Base-by-base conservation (phyloP, 768 basidiomycete genomes). In the Aureoboletus auriporus region DNA sequence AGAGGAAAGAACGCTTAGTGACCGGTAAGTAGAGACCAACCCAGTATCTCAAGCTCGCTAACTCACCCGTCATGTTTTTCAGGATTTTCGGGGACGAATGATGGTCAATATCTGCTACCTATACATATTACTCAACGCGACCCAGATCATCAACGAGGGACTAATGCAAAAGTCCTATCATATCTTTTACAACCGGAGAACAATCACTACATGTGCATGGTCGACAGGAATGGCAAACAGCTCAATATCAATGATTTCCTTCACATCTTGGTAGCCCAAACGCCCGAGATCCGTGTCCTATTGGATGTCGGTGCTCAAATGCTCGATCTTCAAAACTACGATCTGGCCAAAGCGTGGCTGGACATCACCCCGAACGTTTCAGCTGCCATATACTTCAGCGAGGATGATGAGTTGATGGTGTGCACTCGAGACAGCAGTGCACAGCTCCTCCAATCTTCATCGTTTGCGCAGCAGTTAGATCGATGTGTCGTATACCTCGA, bases 261-360 rank as follows among this genome's bases (percentile, higher is more conserved):
- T 13, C 23, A 51, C 5, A 50, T 60, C n/a, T 11, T 79, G 8
- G 61, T 66, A 2, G 14, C 49, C 1, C 66, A 72, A 35, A 38
- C 42, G 0, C 71, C 71, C 3, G 55, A 63, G 16, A 64, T 79
- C 13, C 65, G 66, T 10, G 76, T 79, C 9, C 55, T 80, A 6
- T 57, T 80, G 12, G 78, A 80, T 43, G 76, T 80, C 17, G 79
- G 78, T 0, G 79, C 78, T 0, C 78, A 80, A 51, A 73, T 81
- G 61, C 60, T 81, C 12, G 77, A 79, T 31, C 55, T 76, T 44
- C 61, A 65, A 13, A 80, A 76, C 51, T 33, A 53, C 1, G 60
- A 73, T 12, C 37, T 80, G 1, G 74, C 66, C 5, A n/a, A 37
- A 30, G 34, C 8, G 0, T 62, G 57, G 60, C 38, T 61, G 3